phyloP scores from a whole-genome alignment of 768 basidiomycete species.

The Boletus vinaceobasis region DNA sequence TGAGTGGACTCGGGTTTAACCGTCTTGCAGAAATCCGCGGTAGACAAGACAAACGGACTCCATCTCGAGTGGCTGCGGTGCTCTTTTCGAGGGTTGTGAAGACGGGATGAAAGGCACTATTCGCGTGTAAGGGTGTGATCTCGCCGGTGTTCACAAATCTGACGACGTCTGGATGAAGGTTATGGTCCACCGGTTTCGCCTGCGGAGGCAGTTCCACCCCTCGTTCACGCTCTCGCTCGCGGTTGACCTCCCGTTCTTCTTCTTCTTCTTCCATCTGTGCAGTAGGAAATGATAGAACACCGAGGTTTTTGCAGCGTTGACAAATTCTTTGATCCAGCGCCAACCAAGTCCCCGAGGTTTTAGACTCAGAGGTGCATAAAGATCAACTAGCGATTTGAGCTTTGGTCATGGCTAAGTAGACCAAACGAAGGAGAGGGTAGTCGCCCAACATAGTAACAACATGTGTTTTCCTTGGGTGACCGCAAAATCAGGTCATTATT shows the following conservation, averaged over 20 bases:
- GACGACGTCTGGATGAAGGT: no score
- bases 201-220: constrained; percentile 35
- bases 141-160: constrained; percentile 20
- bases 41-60: no score
- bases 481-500: no score
- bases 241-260: no score
- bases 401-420: no score
- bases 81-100: constrained; percentile 3
- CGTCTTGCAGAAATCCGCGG: no score
- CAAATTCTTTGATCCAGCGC: not conserved
- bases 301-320: constrained; percentile 10
- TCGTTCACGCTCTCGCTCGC: constrained; percentile 41
- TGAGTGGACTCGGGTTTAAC: no score
- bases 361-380: constrained; percentile 23
- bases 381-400: constrained; percentile 32
- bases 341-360: not conserved
- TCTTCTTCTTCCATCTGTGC: constrained; percentile 18
- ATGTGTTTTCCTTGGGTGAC: no score
- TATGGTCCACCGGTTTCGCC: constrained; percentile 18
- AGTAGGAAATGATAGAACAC: constrained; percentile 6
- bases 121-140: constrained; percentile 2
- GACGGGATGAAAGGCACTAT: constrained; percentile 19
- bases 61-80: no score
- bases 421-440: no score
- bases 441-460: no score